phyloP scores from a whole-genome alignment of 192 early-diverging fungal genomes.

The Bifiguratus adelaidae region DNA sequence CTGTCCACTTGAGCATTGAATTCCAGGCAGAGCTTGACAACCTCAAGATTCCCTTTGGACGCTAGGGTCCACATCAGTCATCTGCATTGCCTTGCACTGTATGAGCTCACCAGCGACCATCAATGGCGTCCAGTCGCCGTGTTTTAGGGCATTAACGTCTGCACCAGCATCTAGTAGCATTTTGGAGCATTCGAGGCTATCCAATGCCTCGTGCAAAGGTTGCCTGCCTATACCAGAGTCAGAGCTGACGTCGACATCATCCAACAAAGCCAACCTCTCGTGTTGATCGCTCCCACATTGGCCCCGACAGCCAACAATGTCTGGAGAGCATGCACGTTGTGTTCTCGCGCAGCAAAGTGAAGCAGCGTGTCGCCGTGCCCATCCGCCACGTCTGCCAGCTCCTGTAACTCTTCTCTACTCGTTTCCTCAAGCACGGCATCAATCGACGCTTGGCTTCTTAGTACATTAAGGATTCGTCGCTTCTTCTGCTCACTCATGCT shows the following conservation, averaged over 20 bases:
- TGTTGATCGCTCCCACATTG: constrained; percentile 16
- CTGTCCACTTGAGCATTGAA: constrained; percentile 13
- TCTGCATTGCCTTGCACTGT: not conserved
- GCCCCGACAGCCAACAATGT: constrained; percentile 7
- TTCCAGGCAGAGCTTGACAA: constrained; percentile 12
- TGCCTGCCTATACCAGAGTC: constrained; percentile 12
- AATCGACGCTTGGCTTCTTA: too few relatives aligned
- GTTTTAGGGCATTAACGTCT: constrained; percentile 29
- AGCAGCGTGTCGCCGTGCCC: constrained; percentile 23
- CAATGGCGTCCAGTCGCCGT: constrained; percentile 30
- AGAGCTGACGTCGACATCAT: not conserved
- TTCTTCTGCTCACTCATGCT: too few relatives aligned
- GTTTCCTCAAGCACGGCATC: too few relatives aligned
- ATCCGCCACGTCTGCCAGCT: not conserved
- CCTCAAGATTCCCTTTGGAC: constrained; percentile 17
- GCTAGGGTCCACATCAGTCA: constrained; percentile 1
- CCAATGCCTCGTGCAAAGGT: constrained; percentile 28
- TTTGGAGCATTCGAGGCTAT: constrained; percentile 8
- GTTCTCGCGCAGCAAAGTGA: constrained; percentile 28
- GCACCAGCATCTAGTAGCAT: constrained; percentile 15
- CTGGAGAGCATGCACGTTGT: constrained; percentile 4
- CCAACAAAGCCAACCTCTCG: constrained; percentile 17
- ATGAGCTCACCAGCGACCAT: constrained; percentile 21
- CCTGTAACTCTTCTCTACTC: too few relatives aligned
- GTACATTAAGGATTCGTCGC: too few relatives aligned